A percentile compares a stretch with the other conserved stretches of the same genome.
These are phyloP conservation scores for Trichophyton mentagrophytes DNA, from an alignment of 2,329 filamentous ascomycete genomes.

Conservation along the genomic window DNA sequence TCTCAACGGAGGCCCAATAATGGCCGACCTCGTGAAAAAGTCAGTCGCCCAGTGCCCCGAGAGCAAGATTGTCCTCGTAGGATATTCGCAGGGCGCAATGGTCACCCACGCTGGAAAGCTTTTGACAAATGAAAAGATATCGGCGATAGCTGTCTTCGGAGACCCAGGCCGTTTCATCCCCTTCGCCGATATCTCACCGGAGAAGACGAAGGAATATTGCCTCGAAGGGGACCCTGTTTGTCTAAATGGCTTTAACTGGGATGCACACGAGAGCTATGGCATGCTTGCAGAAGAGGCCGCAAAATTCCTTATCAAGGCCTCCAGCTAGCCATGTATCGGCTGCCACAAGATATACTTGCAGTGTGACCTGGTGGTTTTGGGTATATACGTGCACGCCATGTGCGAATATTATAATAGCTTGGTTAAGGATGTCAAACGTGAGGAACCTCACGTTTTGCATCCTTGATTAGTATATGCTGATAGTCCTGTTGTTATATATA, in stretches of 20 bases:
- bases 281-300: slow-evolving; percentile 26
- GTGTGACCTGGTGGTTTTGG: neutral
- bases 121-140: slow-evolving; percentile 19
- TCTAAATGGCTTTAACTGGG: slow-evolving; percentile 30
- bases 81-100: slow-evolving; percentile 27
- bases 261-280: slow-evolving; percentile 33
- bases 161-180: slow-evolving; percentile 34
- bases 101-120: slow-evolving; percentile 23
- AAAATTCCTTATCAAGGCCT: slow-evolving; percentile 23
- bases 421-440: neutral
- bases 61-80: slow-evolving; percentile 24
- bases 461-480: neutral
- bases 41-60: slow-evolving; percentile 22
- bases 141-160: slow-evolving; percentile 34
- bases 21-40: slow-evolving; percentile 21
- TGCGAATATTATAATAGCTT: neutral
- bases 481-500: neutral
- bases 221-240: slow-evolving; percentile 42
- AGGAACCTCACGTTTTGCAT: neutral
- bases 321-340: slow-evolving; percentile 10
- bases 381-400: neutral
- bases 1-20: slow-evolving; percentile 19
- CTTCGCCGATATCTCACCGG: slow-evolving; percentile 28
- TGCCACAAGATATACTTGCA: neutral
- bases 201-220: slow-evolving; percentile 39